Percentiles rank a stretch among this genome's conserved stretches.
These are phyloP conservation scores for Mycena leptocephala DNA, from an alignment of 768 basidiomycete species.

Conservation along the genomic window DNA sequence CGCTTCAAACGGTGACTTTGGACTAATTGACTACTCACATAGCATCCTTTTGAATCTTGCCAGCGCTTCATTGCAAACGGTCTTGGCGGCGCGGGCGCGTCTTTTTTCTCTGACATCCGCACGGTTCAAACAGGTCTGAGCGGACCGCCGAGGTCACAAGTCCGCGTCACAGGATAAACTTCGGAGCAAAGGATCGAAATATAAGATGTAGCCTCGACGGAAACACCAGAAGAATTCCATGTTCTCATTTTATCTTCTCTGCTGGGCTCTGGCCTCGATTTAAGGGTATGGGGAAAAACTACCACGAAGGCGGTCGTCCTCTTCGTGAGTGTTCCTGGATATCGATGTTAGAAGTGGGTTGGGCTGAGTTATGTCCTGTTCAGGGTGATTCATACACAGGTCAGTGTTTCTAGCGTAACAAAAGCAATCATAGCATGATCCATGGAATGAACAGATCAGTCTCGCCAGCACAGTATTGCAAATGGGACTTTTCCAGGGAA, in stretches of 20 bases:
- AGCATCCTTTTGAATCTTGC: neutral
- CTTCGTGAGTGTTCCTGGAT: slow-evolving; percentile 17
- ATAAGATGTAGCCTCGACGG: neutral
- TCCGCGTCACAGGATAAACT: slow-evolving; percentile 23
- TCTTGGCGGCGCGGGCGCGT: too few species aligned
- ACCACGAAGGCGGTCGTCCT: slow-evolving; percentile 32
- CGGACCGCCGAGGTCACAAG: slow-evolving; percentile 28
- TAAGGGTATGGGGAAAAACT: neutral
- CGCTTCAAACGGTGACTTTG: too few species aligned
- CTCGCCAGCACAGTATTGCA: slow-evolving; percentile 39
- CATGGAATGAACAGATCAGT: slow-evolving; percentile 34
- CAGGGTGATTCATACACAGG: slow-evolving; percentile 36
- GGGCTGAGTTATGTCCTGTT: neutral
- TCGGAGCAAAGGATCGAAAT: slow-evolving; percentile 9
- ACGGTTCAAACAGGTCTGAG: neutral
- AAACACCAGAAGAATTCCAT: neutral
- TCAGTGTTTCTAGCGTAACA: neutral
- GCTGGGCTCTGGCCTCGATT: neutral
- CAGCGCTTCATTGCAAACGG: neutral
- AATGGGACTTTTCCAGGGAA: slow-evolving; percentile 42
- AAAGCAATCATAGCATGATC: neutral
- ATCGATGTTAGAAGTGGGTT: neutral
- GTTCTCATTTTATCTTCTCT: neutral
- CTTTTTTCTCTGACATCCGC: too few species aligned
- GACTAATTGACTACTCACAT: too few species aligned